phyloP scores from a whole-genome alignment of 257 asterid genomes.

The Scutellaria minor region DNA sequence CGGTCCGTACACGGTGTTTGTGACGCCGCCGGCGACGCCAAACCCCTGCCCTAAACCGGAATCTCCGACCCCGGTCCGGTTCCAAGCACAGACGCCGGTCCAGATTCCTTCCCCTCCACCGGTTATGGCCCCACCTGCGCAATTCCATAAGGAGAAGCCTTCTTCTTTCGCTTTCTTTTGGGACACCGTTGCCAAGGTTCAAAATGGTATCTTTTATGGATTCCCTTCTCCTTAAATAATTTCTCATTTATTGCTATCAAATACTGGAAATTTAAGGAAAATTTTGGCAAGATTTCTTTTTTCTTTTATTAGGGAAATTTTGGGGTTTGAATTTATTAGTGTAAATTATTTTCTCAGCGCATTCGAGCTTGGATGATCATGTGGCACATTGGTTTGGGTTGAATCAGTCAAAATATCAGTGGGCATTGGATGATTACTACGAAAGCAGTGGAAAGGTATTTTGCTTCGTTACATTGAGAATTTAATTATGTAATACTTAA shows the following conservation, averaged over 20 bases:
- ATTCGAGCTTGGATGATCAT: slow-evolving; percentile 82
- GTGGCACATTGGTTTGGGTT: slow-evolving; percentile 95
- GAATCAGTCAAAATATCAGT: slow-evolving; percentile 95
- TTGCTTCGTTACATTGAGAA: background rate
- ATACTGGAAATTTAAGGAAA: background rate
- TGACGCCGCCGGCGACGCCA: slow-evolving; percentile 89
- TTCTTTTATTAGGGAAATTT: background rate
- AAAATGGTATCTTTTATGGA: slow-evolving; percentile 58
- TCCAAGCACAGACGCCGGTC: slow-evolving; percentile 49
- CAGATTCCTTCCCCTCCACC: slow-evolving; percentile 59
- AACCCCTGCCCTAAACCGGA: slow-evolving; percentile 45
- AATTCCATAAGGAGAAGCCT: slow-evolving; percentile 52
- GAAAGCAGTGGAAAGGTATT: slow-evolving; percentile 65
- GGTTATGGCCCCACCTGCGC: slow-evolving; percentile 96
- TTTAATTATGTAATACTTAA: background rate
- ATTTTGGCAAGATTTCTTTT: background rate
- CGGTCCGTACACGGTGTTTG: slow-evolving; percentile 98
- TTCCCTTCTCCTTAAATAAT: background rate
- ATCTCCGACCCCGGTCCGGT: slow-evolving; percentile 46
- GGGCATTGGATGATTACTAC: slow-evolving; percentile 92
- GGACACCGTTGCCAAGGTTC: slow-evolving; percentile 85
- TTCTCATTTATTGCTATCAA: background rate
- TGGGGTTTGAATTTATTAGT: background rate
- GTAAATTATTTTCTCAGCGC: slow-evolving; percentile 51
- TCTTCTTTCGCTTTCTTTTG: slow-evolving; percentile 75